Conservation (phyloP, 768 basidiomycete species). For the Xerocomellus chrysenteron region DNA sequence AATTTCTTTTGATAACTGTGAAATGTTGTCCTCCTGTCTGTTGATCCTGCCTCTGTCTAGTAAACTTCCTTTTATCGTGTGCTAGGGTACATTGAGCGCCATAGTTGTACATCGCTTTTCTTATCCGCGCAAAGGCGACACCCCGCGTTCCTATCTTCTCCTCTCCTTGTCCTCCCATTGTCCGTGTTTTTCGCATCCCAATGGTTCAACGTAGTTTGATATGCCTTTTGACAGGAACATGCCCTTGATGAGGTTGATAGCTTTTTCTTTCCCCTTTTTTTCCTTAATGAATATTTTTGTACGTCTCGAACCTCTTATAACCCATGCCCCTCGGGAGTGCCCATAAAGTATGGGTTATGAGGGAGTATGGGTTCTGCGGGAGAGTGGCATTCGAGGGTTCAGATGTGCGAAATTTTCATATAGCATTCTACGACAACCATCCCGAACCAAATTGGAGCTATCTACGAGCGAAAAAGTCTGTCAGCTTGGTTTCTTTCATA, state of each 20-base stretch:
- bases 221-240: constrained; percentile 4
- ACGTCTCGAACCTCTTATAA: background rate
- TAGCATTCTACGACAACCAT: too few species aligned
- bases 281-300: constrained; percentile 13
- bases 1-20: constrained; percentile 49
- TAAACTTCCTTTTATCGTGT: constrained; percentile 14
- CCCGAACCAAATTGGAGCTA: too few species aligned
- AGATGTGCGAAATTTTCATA: too few species aligned
- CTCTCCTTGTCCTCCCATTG: background rate
- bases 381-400: too few species aligned
- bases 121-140: constrained; percentile 19
- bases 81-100: constrained; percentile 21
- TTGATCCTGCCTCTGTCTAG: background rate
- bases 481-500: too few species aligned
- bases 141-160: background rate
- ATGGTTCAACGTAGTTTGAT: background rate
- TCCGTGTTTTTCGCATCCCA: background rate
- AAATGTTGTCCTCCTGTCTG: constrained; percentile 16
- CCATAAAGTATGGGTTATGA: too few species aligned
- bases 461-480: too few species aligned
- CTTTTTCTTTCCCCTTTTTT: background rate
- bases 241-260: background rate
- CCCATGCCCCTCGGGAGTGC: too few species aligned
- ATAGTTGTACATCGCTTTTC: constrained; percentile 15
- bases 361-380: too few species aligned